A percentile compares a stretch with the other conserved stretches of the same genome.
phyloP scores from a whole-genome alignment of 176 grass and related monocot species.

The Musa schizocarpa region DNA sequence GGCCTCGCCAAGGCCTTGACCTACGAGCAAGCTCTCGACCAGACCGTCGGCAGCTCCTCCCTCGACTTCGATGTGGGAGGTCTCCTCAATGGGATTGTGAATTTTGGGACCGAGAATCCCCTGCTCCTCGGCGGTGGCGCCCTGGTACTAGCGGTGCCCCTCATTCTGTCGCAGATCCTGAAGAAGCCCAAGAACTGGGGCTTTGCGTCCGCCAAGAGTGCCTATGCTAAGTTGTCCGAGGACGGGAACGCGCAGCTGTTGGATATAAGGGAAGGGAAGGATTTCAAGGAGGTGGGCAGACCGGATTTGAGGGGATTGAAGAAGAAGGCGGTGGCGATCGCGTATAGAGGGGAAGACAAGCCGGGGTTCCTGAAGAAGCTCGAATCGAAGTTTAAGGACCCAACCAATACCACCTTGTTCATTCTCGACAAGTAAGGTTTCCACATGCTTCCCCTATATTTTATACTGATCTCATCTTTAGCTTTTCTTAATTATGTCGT shows the following conservation, averaged over 20 bases:
- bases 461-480: no score
- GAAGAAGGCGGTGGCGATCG: constrained; percentile 62
- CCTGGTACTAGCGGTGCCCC: constrained; percentile 40
- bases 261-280: constrained; percentile 75
- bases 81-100: constrained; percentile 32
- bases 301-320: constrained; percentile 51
- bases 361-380: constrained; percentile 78
- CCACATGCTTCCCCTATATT: constrained; percentile 4
- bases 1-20: constrained; percentile 46
- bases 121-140: constrained; percentile 34
- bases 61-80: constrained; percentile 17
- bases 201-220: constrained; percentile 31
- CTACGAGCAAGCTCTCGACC: constrained; percentile 65
- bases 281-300: constrained; percentile 35
- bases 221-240: constrained; percentile 55
- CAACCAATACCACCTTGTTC: constrained; percentile 69
- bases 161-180: constrained; percentile 45
- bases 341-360: constrained; percentile 72
- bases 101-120: constrained; percentile 54
- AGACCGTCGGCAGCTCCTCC: constrained; percentile 17
- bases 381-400: constrained; percentile 59
- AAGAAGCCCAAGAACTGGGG: constrained; percentile 45
- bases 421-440: constrained; percentile 84
- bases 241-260: constrained; percentile 56
- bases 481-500: not conserved